Evolutionary conservation across 345 rosid genomes (phyloP).

Genomic region (Lumnitzera racemosa): DNA sequence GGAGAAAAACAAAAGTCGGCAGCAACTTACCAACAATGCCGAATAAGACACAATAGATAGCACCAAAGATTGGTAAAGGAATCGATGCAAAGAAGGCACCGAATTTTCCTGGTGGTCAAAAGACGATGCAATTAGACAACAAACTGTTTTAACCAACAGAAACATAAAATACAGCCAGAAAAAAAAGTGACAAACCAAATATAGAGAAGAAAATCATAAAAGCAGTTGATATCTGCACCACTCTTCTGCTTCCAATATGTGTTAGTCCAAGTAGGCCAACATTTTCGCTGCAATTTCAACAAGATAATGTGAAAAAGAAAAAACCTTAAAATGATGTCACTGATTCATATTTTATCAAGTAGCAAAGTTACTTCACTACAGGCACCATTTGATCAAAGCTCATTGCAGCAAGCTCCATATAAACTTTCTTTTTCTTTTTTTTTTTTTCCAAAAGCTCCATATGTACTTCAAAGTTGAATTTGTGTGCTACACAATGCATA

Average conservation of each 20-base stretch:
- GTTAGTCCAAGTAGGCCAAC: slow-evolving; percentile 93
- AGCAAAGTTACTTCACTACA: too few relatives aligned
- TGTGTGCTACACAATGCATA: too few relatives aligned
- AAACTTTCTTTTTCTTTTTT: too few relatives aligned
- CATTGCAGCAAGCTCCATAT: too few relatives aligned
- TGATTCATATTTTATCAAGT: too few relatives aligned
- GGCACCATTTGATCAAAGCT: too few relatives aligned
- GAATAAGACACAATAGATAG: slow-evolving; percentile 76
- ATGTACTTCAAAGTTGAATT: too few relatives aligned
- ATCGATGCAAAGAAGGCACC: slow-evolving; percentile 98
- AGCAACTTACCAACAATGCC: slow-evolving; percentile 83
- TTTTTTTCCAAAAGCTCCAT: too few relatives aligned
- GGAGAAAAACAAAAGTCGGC: background rate
- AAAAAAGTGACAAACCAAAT: slow-evolving; percentile 56
- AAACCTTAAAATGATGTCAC: too few relatives aligned
- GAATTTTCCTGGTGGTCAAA: slow-evolving; percentile 56
- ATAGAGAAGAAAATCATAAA: slow-evolving; percentile 98
- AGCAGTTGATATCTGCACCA: slow-evolving; percentile 83
- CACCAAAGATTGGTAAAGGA: slow-evolving; percentile 87
- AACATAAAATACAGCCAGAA: background rate
- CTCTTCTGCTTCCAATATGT: slow-evolving; percentile 90
- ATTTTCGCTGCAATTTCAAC: slow-evolving; percentile 66
- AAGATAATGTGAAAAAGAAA: background rate
- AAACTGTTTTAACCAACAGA: background rate
- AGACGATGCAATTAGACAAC: slow-evolving; percentile 4